Base-by-base conservation (phyloP, 345 rosid species). In the Carallia pectinifolia region DNA sequence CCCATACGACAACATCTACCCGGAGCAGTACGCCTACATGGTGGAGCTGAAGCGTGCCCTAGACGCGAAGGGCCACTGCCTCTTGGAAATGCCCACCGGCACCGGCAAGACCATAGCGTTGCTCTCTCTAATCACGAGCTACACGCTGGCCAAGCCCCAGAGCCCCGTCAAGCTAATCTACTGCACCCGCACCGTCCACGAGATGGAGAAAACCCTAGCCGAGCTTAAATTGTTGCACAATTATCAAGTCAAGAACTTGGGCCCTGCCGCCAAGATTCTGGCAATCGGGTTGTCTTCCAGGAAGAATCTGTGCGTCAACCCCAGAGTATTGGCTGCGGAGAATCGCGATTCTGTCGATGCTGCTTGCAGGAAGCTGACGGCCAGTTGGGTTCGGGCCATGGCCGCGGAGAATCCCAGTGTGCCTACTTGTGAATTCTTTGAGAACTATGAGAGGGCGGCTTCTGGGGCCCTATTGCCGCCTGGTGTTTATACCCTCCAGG, bases 31-130 rank as follows among this genome's bases (percentile, higher is more conserved):
- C 76, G 71, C 89, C 6, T 92, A 95, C 86, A 90, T 95, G 99
- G 72, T 95, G 66, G 99, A 95, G 77, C 87, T 92, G 17, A 95
- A 95, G 77, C 96, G 98, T 7, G 86, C 96, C 62, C 85, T 95
- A 36, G 99, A 95, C 36, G 98, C 99, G 53, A 89, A 89, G 65
- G 99, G 99, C 30, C 99, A 95, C 78, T 95, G 99, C 79, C 98
- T 95, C 66, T 88, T 95, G 19, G 99, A 95, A 82, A 95, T 95
- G 99, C 98, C 99, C 13, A 95, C 99, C 0, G 99, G 99, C 61
- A 95, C 98, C 10, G 99, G 97, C 4, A 95, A 95, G 83, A 95
- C 99, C 77, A 90, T 95, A 27, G 97, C 98, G 7, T 87, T 95
- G 38, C 92, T 95, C 68, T 95, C 98, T 10, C 86, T 95, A 31